These are phyloP conservation scores for Pythium rishiriense DNA, from an alignment of 352 stramenopile genomes.

Conservation along the genomic window DNA sequence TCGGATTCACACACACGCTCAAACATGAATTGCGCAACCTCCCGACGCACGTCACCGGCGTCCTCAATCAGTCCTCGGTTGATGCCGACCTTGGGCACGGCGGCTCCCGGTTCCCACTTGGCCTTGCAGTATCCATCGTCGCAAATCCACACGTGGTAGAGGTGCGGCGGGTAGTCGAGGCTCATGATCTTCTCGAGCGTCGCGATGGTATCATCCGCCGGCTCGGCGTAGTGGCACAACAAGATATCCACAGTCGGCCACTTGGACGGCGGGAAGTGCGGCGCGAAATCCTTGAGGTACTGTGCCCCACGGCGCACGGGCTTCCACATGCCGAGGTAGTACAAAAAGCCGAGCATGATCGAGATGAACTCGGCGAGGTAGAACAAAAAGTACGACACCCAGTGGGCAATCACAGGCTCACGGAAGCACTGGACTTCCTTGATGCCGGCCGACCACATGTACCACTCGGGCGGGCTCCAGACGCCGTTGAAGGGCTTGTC, in stretches of 20 bases:
- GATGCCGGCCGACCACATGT: conserved; percentile 43
- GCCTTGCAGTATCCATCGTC: conserved; percentile 52
- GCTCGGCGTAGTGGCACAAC: conserved; percentile 55
- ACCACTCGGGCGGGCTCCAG: conserved; percentile 34
- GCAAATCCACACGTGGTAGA: conserved; percentile 44
- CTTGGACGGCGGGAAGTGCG: conserved; percentile 39
- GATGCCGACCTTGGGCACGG: conserved; percentile 35
- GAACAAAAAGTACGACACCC: conserved; percentile 41
- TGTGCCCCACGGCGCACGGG: conserved; percentile 47
- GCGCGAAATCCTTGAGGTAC: conserved; percentile 50
- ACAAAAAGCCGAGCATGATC: conserved; percentile 37
- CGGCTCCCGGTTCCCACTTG: conserved; percentile 45
- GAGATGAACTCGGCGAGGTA: conserved; percentile 38
- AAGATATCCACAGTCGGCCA: conserved; percentile 48
- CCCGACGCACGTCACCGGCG: conserved; percentile 72
- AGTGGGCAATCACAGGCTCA: conserved; percentile 38
- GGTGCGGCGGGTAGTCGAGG: conserved; percentile 51
- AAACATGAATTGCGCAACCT: conserved; percentile 87
- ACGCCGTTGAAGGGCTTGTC: conserved; percentile 55
- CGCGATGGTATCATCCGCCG: conserved; percentile 45
- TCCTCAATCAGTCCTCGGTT: conserved; percentile 64
- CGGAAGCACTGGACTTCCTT: conserved; percentile 57
- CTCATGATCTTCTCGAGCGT: conserved; percentile 49
- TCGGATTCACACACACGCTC: conserved; percentile 80
- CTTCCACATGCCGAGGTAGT: conserved; percentile 54